Percentiles rank a stretch among this genome's conserved stretches.
Conservation (phyloP, 2,329 filamentous ascomycete species). For the Penicillium glabrum region DNA sequence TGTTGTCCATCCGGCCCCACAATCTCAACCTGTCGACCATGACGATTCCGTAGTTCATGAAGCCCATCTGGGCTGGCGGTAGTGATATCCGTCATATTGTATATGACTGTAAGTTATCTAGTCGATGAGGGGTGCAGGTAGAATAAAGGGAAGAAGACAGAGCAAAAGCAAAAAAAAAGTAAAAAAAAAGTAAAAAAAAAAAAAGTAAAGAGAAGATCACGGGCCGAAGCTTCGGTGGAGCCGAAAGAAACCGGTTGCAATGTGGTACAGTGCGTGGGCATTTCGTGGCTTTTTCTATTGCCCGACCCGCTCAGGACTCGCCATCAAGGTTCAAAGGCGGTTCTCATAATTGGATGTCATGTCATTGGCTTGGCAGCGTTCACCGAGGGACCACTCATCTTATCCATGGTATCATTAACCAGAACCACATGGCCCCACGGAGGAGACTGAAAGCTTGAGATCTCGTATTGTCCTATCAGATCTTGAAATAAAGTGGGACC, state of each 20-base stretch:
- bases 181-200: background rate
- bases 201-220: conserved; percentile 2
- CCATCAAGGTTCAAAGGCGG: background rate
- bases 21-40: conserved; percentile 10
- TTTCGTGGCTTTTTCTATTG: background rate
- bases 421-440: background rate
- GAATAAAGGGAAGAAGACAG: background rate
- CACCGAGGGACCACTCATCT: background rate
- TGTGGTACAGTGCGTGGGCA: background rate
- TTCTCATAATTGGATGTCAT: background rate
- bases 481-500: background rate
- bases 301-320: background rate
- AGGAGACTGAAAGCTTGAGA: conserved; percentile 9
- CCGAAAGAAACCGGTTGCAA: background rate
- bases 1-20: conserved; percentile 10
- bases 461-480: background rate
- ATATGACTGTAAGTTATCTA: background rate
- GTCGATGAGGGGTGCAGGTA: background rate
- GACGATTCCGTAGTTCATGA: conserved; percentile 7
- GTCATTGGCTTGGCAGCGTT: background rate
- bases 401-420: background rate
- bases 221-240: conserved; percentile 1
- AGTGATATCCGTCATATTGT: conserved; percentile 3
- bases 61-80: background rate
- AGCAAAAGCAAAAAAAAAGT: background rate